Percentiles rank a stretch among this genome's conserved stretches.
phyloP scores from a whole-genome alignment of 345 rosid species.

The Iberis pinnata region DNA sequence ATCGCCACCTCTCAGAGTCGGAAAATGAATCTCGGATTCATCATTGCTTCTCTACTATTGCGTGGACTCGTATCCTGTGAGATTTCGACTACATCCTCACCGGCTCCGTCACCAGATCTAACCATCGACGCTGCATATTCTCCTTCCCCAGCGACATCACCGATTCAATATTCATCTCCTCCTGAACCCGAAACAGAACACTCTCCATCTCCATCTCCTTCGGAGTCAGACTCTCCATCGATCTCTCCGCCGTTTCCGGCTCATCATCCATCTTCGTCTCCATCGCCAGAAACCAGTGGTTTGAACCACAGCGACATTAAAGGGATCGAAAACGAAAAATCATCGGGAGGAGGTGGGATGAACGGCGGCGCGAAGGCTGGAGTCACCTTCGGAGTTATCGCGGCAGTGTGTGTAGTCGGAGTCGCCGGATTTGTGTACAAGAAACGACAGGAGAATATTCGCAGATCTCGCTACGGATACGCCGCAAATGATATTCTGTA shows the following conservation, averaged over 20 bases:
- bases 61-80: conserved; percentile 20
- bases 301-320: conserved; percentile 30
- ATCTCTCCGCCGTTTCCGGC: conserved; percentile 22
- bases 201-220: conserved; percentile 24
- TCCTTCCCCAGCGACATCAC: conserved; percentile 18
- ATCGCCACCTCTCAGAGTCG: not conserved
- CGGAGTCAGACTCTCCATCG: conserved; percentile 10
- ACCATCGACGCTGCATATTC: conserved; percentile 14
- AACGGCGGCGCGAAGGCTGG: conserved; percentile 55
- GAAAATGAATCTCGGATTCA: conserved; percentile 21
- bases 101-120: conserved; percentile 32
- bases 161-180: conserved; percentile 15
- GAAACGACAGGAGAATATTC: conserved; percentile 55
- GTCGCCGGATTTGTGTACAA: conserved; percentile 47
- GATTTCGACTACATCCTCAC: conserved; percentile 10
- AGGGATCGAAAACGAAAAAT: conserved; percentile 16
- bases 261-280: conserved; percentile 11
- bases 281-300: conserved; percentile 33
- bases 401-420: conserved; percentile 40
- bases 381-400: conserved; percentile 38
- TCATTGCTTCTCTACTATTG: not conserved
- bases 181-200: conserved; percentile 22
- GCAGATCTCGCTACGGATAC: conserved; percentile 46
- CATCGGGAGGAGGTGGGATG: conserved; percentile 34
- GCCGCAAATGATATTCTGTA: conserved; percentile 58